A percentile compares a stretch with the other conserved stretches of the same genome.
Conservation (phyloP, 257 asterid genomes). For the Solanum dulcamara region DNA sequence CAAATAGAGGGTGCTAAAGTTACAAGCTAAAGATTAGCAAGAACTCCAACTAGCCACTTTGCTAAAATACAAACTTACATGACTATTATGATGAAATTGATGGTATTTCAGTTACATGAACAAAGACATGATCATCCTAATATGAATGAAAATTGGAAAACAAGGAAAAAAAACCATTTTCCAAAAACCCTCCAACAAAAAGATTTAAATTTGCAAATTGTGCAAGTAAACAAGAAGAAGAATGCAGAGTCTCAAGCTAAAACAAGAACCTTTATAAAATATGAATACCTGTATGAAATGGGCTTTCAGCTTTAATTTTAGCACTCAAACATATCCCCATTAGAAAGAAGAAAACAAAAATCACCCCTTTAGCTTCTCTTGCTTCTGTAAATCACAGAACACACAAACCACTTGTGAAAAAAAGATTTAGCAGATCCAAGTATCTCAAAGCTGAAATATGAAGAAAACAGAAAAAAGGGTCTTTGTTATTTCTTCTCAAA, state of each 20-base stretch:
- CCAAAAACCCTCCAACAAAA: not conserved
- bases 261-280: not conserved
- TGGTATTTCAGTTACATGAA: not conserved
- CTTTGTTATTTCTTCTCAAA: not conserved
- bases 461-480: not conserved
- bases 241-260: not conserved
- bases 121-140: not conserved
- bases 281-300: constrained; percentile 6
- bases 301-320: constrained; percentile 29
- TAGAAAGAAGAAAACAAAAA: not conserved
- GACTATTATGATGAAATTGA: not conserved
- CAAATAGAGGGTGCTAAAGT: not conserved
- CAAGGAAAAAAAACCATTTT: not conserved
- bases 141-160: not conserved
- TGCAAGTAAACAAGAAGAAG: not conserved
- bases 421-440: constrained; percentile 1
- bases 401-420: not conserved
- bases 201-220: not conserved
- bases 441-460: not conserved
- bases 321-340: constrained; percentile 37
- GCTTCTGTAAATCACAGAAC: constrained; percentile 4
- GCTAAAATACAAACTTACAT: not conserved
- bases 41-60: not conserved
- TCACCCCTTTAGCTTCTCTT: not conserved
- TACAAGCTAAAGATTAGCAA: not conserved